A percentile compares a stretch with the other conserved stretches of the same genome.
phyloP scores from a whole-genome alignment of 441 rosid genomes.

The Adansonia grandidieri region DNA sequence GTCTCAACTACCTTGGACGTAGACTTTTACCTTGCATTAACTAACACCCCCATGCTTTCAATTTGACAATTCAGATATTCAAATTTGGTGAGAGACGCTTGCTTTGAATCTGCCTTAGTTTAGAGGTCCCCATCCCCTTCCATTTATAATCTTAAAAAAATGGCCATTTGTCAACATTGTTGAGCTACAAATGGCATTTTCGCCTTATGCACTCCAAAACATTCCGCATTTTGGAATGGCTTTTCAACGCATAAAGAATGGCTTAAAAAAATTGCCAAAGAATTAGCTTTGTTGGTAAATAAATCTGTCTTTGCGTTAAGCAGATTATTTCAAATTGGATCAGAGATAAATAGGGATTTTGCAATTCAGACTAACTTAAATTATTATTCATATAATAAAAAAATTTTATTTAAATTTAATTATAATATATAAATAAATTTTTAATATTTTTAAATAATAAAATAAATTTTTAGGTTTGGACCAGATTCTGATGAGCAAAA shows the following conservation, averaged over 20 bases:
- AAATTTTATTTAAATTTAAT: too few relatives aligned
- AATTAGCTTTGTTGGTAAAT: too few relatives aligned
- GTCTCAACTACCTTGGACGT: background rate
- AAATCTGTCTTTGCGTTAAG: too few relatives aligned
- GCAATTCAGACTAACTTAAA: too few relatives aligned
- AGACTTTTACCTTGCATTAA: constrained; percentile 11
- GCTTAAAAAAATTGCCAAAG: too few relatives aligned
- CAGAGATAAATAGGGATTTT: too few relatives aligned
- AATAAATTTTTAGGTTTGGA: too few relatives aligned
- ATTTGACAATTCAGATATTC: background rate
- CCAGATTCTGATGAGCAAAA: too few relatives aligned
- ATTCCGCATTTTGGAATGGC: background rate
- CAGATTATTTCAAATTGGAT: too few relatives aligned
- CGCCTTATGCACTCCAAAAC: background rate
- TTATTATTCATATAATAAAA: too few relatives aligned
- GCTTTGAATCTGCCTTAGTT: background rate
- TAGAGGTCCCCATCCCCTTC: background rate
- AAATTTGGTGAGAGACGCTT: background rate
- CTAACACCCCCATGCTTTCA: background rate
- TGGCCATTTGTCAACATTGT: background rate
- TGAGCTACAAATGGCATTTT: background rate
- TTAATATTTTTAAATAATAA: too few relatives aligned
- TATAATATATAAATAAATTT: too few relatives aligned
- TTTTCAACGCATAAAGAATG: background rate
- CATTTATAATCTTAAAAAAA: background rate